Conservation (phyloP, 176 grass and related monocot species). For the Rhynchospora tenuis region DNA sequence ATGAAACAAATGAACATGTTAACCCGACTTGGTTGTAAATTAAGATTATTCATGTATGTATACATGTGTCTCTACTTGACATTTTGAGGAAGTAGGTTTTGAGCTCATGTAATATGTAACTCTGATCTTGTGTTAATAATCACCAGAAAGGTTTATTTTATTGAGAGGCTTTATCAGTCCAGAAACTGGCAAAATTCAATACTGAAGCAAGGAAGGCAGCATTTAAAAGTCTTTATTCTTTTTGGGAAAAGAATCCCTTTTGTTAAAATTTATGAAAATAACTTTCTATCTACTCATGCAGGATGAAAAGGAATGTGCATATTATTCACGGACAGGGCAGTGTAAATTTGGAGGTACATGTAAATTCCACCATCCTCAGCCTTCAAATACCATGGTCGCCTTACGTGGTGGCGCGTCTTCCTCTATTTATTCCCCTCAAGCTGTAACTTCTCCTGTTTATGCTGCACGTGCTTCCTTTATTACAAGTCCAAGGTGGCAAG, state of each 20-base stretch:
- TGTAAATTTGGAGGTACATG: conserved; percentile 86
- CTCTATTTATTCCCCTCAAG: conserved; percentile 58
- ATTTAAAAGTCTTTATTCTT: no score
- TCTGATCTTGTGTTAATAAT: neutral
- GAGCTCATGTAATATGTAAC: conserved; percentile 29
- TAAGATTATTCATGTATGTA: conserved; percentile 5
- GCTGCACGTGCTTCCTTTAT: conserved; percentile 66
- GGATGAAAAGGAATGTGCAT: conserved; percentile 82
- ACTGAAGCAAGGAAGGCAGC: no score
- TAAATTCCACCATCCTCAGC: conserved; percentile 85
- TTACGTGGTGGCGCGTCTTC: conserved; percentile 38
- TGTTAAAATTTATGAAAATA: neutral
- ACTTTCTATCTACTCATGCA: conserved; percentile 32
- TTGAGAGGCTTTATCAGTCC: no score
- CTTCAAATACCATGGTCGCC: conserved; percentile 57
- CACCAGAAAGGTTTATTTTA: no score
- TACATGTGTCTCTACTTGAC: conserved; percentile 9
- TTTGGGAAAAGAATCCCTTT: neutral
- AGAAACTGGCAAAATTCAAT: no score
- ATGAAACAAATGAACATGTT: neutral
- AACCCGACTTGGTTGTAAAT: neutral
- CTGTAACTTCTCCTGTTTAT: conserved; percentile 59
- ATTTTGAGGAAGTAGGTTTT: conserved; percentile 2
- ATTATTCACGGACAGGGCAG: conserved; percentile 82
- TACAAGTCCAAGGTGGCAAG: conserved; percentile 79